These are phyloP conservation scores for Hypoxylon lenormandii DNA, from an alignment of 495 filamentous ascomycete species.

Conservation along the genomic window DNA sequence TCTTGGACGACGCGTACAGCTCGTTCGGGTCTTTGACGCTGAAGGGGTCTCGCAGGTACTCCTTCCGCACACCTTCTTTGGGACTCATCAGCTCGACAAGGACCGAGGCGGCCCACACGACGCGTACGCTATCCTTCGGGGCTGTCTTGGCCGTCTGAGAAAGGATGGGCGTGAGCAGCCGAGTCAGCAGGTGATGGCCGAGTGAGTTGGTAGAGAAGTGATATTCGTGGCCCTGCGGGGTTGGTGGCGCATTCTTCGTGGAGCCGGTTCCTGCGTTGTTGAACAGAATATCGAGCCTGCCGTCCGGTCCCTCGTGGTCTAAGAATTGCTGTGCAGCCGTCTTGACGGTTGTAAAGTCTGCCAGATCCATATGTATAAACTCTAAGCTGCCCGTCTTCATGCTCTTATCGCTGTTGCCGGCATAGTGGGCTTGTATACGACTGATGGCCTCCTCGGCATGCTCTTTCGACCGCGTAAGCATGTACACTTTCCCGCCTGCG, in stretches of 20 bases:
- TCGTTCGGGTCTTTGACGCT: constrained; percentile 42
- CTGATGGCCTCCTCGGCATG: constrained; percentile 43
- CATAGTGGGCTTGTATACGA: constrained; percentile 47
- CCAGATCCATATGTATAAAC: constrained; percentile 47
- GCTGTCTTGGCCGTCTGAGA: constrained; percentile 39
- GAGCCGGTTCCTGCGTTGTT: constrained; percentile 58
- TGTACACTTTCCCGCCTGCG: constrained; percentile 59
- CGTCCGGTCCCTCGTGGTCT: constrained; percentile 48
- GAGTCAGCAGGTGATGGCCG: constrained; percentile 53
- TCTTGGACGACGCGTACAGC: constrained; percentile 59
- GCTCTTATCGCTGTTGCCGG: constrained; percentile 37
- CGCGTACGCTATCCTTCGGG: constrained; percentile 49
- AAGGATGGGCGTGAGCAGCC: constrained; percentile 55
- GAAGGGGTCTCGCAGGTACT: constrained; percentile 21
- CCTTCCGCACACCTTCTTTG: constrained; percentile 50
- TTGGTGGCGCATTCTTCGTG: constrained; percentile 39
- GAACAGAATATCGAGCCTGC: constrained; percentile 48
- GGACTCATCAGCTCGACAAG: constrained; percentile 49
- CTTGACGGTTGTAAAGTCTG: constrained; percentile 46
- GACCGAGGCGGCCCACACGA: constrained; percentile 55
- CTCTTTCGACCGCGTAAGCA: constrained; percentile 57
- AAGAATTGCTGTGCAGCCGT: constrained; percentile 29
- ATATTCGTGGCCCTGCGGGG: constrained; percentile 54
- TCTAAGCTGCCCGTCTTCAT: constrained; percentile 1
- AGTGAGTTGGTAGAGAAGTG: constrained; percentile 55